phyloP scores from a whole-genome alignment of 768 basidiomycete species.

The Amanita pallidorosea region DNA sequence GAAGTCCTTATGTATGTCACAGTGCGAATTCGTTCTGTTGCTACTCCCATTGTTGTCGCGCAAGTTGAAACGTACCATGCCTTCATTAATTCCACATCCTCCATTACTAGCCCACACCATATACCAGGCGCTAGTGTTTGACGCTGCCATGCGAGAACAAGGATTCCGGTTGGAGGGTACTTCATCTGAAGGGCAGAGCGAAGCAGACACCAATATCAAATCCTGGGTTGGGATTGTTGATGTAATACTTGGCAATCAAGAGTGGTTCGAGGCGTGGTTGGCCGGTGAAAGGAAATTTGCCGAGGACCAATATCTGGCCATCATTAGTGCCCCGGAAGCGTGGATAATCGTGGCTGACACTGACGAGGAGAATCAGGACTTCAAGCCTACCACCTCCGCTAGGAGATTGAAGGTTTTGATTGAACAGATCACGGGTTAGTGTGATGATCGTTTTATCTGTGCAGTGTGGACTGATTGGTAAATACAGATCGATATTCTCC shows the following conservation, averaged over 20 bases:
- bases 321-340: slow-evolving; percentile 72
- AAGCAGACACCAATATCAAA: slow-evolving; percentile 9
- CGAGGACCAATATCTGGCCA: slow-evolving; percentile 77
- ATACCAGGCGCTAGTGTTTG: slow-evolving; percentile 85
- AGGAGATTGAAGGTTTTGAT: slow-evolving; percentile 75
- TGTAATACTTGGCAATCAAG: slow-evolving; percentile 68
- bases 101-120: slow-evolving; percentile 91
- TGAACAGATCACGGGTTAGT: slow-evolving; percentile 82
- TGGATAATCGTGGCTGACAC: slow-evolving; percentile 76
- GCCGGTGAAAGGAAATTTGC: slow-evolving; percentile 83
- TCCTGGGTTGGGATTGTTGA: slow-evolving; percentile 73
- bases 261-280: slow-evolving; percentile 91
- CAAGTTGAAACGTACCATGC: slow-evolving; percentile 68
- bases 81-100: slow-evolving; percentile 63
- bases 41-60: slow-evolving; percentile 69
- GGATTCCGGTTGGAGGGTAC: slow-evolving; percentile 59
- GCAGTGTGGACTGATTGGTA: neutral
- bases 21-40: slow-evolving; percentile 78
- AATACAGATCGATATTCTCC: slow-evolving; percentile 80
- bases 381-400: slow-evolving; percentile 75
- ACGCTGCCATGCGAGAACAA: slow-evolving; percentile 62
- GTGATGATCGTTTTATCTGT: neutral
- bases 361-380: slow-evolving; percentile 28
- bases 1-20: slow-evolving; percentile 3
- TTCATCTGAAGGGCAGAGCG: slow-evolving; percentile 17